Evolutionary conservation across 2,329 filamentous ascomycete species (phyloP).

Genomic region (Arthrobotrys sinensis): DNA sequence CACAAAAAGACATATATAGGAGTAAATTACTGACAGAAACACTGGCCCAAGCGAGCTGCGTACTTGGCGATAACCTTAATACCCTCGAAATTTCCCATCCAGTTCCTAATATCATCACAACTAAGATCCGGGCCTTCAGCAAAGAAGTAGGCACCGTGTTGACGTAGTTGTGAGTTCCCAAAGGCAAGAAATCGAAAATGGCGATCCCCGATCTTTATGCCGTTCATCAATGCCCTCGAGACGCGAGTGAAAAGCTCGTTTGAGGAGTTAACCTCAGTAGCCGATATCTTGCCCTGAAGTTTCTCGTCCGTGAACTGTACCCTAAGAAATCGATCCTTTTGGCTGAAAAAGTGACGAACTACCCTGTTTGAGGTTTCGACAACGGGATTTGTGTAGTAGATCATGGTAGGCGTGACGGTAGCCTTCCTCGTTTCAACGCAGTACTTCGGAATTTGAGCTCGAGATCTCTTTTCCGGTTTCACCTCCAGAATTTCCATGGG

Average conservation of each 20-base stretch:
- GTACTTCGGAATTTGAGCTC: conserved; percentile 75
- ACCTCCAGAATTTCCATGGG: conserved; percentile 79
- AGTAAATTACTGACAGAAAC: conserved; percentile 75
- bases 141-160: conserved; percentile 95
- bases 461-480: conserved; percentile 68
- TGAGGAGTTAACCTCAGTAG: conserved; percentile 72
- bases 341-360: conserved; percentile 78
- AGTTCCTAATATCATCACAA: conserved; percentile 82
- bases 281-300: conserved; percentile 73
- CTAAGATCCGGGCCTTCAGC: conserved; percentile 77
- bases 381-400: conserved; percentile 82
- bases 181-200: conserved; percentile 92
- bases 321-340: conserved; percentile 85
- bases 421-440: conserved; percentile 83
- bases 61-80: conserved; percentile 91
- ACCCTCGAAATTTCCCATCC: conserved; percentile 88
- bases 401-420: conserved; percentile 84
- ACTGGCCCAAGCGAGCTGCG: conserved; percentile 90
- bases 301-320: conserved; percentile 92
- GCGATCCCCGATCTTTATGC: conserved; percentile 85
- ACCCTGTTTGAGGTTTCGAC: conserved; percentile 92
- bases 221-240: conserved; percentile 79
- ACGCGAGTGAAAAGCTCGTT: conserved; percentile 83
- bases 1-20: too few relatives aligned
- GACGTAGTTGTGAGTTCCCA: conserved; percentile 93